A percentile compares a stretch with the other conserved stretches of the same genome.
Evolutionary conservation across 1,284 basidiomycete species (phyloP).

Genomic region (Ceratobasidium sp.): DNA sequence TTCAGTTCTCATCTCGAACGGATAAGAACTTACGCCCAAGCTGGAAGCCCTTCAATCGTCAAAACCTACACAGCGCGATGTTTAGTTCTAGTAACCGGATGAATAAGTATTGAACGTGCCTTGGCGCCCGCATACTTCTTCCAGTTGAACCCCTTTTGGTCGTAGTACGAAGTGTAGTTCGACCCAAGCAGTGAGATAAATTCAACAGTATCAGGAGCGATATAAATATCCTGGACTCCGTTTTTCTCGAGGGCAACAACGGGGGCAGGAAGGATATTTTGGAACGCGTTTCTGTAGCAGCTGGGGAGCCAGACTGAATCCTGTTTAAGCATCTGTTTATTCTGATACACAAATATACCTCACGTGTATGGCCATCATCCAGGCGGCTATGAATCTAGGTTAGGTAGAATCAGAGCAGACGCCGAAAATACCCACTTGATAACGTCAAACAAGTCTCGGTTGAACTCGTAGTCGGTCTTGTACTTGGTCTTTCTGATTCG

Average conservation of each 20-base stretch:
- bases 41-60: slow-evolving; percentile 13
- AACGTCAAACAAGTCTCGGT: slow-evolving; percentile 62
- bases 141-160: slow-evolving; percentile 33
- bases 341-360: slow-evolving; percentile 41
- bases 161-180: slow-evolving; percentile 58
- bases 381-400: slow-evolving; percentile 48
- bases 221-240: slow-evolving; percentile 60
- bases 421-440: slow-evolving; percentile 47
- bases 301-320: slow-evolving; percentile 61
- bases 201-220: slow-evolving; percentile 63
- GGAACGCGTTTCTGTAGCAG: slow-evolving; percentile 61
- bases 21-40: slow-evolving; percentile 12
- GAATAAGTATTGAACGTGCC: neutral
- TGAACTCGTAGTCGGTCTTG: slow-evolving; percentile 67
- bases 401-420: neutral
- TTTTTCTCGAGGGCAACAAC: slow-evolving; percentile 61
- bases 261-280: slow-evolving; percentile 66
- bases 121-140: slow-evolving; percentile 37
- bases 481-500: slow-evolving; percentile 59
- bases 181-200: slow-evolving; percentile 57
- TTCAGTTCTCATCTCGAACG: neutral
- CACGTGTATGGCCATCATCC: slow-evolving; percentile 71
- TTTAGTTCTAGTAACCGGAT: neutral
- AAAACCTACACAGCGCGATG: neutral
- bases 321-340: neutral